Percentiles rank a stretch among this genome's conserved stretches.
phyloP scores from a whole-genome alignment of 2,329 filamentous ascomycete species.

The Ascochyta koolunga region DNA sequence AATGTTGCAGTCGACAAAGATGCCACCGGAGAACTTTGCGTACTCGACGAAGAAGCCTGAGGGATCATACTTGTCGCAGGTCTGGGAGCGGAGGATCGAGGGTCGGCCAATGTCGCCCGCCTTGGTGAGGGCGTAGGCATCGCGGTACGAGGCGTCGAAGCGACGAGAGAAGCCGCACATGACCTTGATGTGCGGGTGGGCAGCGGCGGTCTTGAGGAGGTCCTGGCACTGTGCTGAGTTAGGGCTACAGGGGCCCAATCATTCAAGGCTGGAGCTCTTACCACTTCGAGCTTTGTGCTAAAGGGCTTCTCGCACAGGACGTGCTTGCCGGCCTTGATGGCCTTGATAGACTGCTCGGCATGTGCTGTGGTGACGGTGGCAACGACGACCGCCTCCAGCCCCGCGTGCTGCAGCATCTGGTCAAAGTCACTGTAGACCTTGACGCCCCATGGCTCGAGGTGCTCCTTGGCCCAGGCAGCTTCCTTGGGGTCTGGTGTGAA shows the following conservation, averaged over 20 bases:
- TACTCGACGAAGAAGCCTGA: slow-evolving; percentile 72
- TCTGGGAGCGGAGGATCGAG: slow-evolving; percentile 68
- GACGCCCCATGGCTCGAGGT: slow-evolving; percentile 60
- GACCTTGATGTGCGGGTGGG: slow-evolving; percentile 66
- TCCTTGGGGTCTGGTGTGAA: slow-evolving; percentile 53
- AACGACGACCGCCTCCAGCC: slow-evolving; percentile 62
- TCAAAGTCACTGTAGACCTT: slow-evolving; percentile 61
- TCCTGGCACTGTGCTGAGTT: slow-evolving; percentile 57
- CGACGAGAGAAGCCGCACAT: slow-evolving; percentile 71
- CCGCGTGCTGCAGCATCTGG: slow-evolving; percentile 62
- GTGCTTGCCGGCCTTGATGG: slow-evolving; percentile 61
- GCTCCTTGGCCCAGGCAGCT: slow-evolving; percentile 55
- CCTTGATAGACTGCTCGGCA: slow-evolving; percentile 63
- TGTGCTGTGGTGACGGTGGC: slow-evolving; percentile 63
- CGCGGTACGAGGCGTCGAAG: slow-evolving; percentile 70
- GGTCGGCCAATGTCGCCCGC: slow-evolving; percentile 64
- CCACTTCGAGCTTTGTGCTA: slow-evolving; percentile 64
- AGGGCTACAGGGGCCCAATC: background rate
- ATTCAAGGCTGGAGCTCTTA: slow-evolving; percentile 43
- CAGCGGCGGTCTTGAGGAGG: slow-evolving; percentile 63
- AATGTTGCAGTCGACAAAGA: slow-evolving; percentile 74
- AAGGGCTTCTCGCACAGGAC: slow-evolving; percentile 67
- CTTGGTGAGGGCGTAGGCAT: slow-evolving; percentile 61
- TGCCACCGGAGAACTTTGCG: slow-evolving; percentile 68
- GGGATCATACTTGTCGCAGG: slow-evolving; percentile 69